Percentiles rank a stretch among this genome's conserved stretches.
Evolutionary conservation across 2,329 filamentous ascomycete species (phyloP).

Genomic region (Alternaria dauci): DNA sequence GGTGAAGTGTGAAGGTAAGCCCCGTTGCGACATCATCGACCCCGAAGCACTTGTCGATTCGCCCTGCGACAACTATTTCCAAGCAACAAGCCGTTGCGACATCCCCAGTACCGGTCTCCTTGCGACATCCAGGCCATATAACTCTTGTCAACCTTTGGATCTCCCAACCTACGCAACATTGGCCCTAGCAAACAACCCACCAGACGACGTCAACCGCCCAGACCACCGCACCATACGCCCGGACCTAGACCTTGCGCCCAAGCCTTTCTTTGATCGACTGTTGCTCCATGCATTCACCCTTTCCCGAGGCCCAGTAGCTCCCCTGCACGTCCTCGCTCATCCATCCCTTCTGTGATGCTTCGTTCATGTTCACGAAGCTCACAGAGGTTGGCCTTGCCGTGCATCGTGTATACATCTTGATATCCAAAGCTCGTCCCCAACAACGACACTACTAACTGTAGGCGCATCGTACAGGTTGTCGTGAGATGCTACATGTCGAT

Average conservation of each 20-base stretch:
- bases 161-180: slow-evolving; percentile 2
- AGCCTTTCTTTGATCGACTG: neutral
- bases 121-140: slow-evolving; percentile 3
- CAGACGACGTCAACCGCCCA: neutral
- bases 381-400: neutral
- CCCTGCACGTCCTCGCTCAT: neutral
- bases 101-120: neutral
- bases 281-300: neutral
- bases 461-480: neutral
- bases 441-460: neutral
- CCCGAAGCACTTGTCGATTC: slow-evolving; percentile 10
- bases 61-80: slow-evolving; percentile 12
- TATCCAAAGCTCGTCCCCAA: neutral
- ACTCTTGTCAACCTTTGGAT: neutral
- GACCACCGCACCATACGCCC: neutral
- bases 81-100: slow-evolving; percentile 7
- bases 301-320: neutral
- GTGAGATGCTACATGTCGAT: neutral
- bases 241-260: slow-evolving; percentile 2
- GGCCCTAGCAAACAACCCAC: slow-evolving; percentile 2
- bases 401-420: neutral
- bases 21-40: slow-evolving; percentile 14
- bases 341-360: slow-evolving; percentile 11
- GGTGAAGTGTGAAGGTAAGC: slow-evolving; percentile 31
- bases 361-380: slow-evolving; percentile 7